Percentiles rank a stretch among this genome's conserved stretches.
phyloP scores from a whole-genome alignment of 352 stramenopile species.

The Peronospora destructor region DNA sequence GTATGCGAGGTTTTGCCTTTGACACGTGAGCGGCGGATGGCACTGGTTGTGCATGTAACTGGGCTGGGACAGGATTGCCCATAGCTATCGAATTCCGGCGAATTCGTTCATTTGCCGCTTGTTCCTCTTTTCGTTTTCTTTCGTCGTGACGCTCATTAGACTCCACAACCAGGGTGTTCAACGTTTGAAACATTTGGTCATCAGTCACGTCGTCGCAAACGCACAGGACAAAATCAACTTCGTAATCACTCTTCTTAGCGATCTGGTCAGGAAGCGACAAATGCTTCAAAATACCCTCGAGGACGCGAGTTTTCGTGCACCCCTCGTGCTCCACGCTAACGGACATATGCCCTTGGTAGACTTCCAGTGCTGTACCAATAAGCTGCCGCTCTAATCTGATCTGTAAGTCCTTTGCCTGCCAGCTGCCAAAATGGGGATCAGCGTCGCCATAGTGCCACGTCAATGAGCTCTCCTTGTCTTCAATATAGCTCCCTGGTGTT shows the following conservation, averaged over 20 bases:
- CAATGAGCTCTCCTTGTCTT: conserved; percentile 80
- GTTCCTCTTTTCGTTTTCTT: conserved; percentile 32
- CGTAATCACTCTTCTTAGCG: conserved; percentile 48
- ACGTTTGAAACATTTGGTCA: conserved; percentile 87
- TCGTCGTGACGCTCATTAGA: conserved; percentile 68
- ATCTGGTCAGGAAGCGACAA: conserved; percentile 64
- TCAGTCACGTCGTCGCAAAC: conserved; percentile 85
- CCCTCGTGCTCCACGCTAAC: conserved; percentile 78
- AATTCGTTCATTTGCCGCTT: conserved; percentile 28
- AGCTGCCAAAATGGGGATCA: conserved; percentile 79
- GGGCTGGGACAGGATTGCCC: conserved; percentile 4
- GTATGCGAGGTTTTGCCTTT: conserved; percentile 33
- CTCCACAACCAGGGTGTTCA: conserved; percentile 68
- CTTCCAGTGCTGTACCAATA: conserved; percentile 77
- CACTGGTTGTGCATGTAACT: conserved; percentile 24
- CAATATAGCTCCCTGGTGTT: conserved; percentile 74
- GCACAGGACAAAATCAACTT: conserved; percentile 85
- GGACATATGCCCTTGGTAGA: conserved; percentile 78
- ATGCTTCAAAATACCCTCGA: conserved; percentile 70
- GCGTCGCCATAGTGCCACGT: conserved; percentile 86
- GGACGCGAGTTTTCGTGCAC: conserved; percentile 68
- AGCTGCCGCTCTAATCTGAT: conserved; percentile 85
- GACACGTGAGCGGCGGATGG: conserved; percentile 31
- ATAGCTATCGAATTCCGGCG: conserved; percentile 23
- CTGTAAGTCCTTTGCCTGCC: conserved; percentile 87